phyloP scores from a whole-genome alignment of 441 rosid species.

The Flueggea neowawraea region DNA sequence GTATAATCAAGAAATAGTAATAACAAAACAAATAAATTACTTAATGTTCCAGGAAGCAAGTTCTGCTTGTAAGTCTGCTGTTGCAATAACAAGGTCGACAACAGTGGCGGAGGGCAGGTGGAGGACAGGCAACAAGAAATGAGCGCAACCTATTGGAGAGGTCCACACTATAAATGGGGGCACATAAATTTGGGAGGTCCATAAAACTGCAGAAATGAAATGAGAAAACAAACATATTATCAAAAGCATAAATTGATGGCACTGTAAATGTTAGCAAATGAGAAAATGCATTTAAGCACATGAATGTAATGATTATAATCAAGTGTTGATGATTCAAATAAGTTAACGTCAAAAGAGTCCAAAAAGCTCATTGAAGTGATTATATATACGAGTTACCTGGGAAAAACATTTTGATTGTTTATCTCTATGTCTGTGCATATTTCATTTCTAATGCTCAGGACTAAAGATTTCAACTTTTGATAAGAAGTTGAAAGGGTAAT shows the following conservation, averaged over 20 bases:
- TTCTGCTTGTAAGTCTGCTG: conserved; percentile 91
- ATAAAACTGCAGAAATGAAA: conserved; percentile 55
- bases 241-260: not conserved
- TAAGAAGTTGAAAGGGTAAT: conserved; percentile 51
- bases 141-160: conserved; percentile 67
- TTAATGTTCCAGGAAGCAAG: conserved; percentile 75
- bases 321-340: not conserved
- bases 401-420: conserved; percentile 67
- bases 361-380: not conserved
- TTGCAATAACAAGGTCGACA: conserved; percentile 80
- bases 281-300: no score
- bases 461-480: conserved; percentile 74
- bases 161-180: conserved; percentile 76
- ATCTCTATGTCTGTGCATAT: conserved; percentile 79
- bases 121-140: conserved; percentile 82
- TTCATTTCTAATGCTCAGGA: conserved; percentile 63
- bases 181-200: conserved; percentile 87
- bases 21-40: conserved; percentile 28
- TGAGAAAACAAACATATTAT: not conserved
- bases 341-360: no score
- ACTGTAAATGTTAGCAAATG: no score
- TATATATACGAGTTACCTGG: conserved; percentile 44
- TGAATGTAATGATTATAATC: not conserved
- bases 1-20: not conserved
- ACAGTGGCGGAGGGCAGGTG: conserved; percentile 81